phyloP scores from a whole-genome alignment of 257 asterid species.

The Ophiorrhiza pumila region DNA sequence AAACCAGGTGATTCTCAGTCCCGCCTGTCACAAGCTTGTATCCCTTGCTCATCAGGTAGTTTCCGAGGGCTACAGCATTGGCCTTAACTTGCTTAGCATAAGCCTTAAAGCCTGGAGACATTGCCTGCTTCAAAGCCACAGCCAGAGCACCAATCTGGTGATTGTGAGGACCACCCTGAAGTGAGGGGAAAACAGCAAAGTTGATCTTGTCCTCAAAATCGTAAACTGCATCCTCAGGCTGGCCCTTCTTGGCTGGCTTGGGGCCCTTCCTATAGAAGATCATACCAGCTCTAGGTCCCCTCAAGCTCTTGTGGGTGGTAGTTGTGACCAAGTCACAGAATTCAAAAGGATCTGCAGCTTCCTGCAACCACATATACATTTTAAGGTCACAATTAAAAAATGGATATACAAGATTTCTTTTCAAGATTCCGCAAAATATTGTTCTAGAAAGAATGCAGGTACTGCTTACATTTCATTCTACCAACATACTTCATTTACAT shows the following conservation, averaged over 20 bases:
- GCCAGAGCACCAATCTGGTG: slow-evolving; percentile 98
- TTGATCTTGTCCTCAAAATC: slow-evolving; percentile 94
- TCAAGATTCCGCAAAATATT: not conserved
- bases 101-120: slow-evolving; percentile 78
- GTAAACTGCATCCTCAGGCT: slow-evolving; percentile 78
- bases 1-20: slow-evolving; percentile 95
- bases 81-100: slow-evolving; percentile 95
- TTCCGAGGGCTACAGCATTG: slow-evolving; percentile 86
- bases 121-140: slow-evolving; percentile 85
- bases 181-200: slow-evolving; percentile 93
- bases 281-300: slow-evolving; percentile 63
- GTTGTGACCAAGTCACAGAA: slow-evolving; percentile 61
- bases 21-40: slow-evolving; percentile 88
- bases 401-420: not conserved
- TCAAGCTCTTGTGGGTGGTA: slow-evolving; percentile 88
- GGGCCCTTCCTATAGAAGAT: slow-evolving; percentile 50
- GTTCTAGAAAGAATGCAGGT: not conserved
- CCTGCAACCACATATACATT: slow-evolving; percentile 28
- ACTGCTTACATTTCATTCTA: not conserved
- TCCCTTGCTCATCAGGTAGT: slow-evolving; percentile 76
- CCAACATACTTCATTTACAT: not conserved
- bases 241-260: slow-evolving; percentile 50
- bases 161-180: slow-evolving; percentile 98
- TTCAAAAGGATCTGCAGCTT: slow-evolving; percentile 76
- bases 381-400: not conserved